A percentile compares a stretch with the other conserved stretches of the same genome.
These are phyloP conservation scores for Tolypocladium pustulatum DNA, from an alignment of 2,329 filamentous ascomycete species.

Conservation along the genomic window DNA sequence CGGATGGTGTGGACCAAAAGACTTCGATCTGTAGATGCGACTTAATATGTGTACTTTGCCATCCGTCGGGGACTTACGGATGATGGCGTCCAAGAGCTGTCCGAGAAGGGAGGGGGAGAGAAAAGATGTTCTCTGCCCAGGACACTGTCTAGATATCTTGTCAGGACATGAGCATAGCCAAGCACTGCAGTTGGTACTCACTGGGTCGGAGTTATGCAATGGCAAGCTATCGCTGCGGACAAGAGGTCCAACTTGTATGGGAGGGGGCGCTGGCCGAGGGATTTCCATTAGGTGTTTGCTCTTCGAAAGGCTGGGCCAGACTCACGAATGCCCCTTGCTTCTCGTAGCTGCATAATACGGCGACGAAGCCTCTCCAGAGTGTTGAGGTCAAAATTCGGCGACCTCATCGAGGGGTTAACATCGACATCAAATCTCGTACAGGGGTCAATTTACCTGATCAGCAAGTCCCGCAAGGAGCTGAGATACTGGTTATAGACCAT, in stretches of 20 bases:
- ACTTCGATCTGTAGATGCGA: constrained; percentile 27
- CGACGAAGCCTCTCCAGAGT: constrained; percentile 36
- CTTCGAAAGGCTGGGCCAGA: neutral
- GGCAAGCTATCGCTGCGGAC: constrained; percentile 20
- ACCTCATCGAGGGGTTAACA: constrained; percentile 14
- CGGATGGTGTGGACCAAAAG: constrained; percentile 33
- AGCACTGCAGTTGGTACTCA: constrained; percentile 8
- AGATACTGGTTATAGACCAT: constrained; percentile 46
- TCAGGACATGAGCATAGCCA: neutral
- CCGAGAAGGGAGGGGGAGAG: constrained; percentile 37
- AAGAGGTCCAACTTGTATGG: constrained; percentile 21
- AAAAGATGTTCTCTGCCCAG: constrained; percentile 53
- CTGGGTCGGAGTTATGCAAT: constrained; percentile 8
- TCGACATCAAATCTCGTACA: neutral
- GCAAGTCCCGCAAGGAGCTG: constrained; percentile 34
- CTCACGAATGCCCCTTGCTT: constrained; percentile 42
- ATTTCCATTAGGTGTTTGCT: neutral
- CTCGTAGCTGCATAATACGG: constrained; percentile 40
- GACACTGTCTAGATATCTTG: constrained; percentile 32
- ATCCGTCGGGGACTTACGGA: neutral
- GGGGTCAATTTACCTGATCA: constrained; percentile 33
- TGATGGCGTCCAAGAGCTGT: constrained; percentile 35
- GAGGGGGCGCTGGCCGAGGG: constrained; percentile 15
- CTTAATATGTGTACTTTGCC: neutral
- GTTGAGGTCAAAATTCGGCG: constrained; percentile 45